Base-by-base conservation (phyloP, 441 rosid genomes). In the Raphanus hybrid region DNA sequence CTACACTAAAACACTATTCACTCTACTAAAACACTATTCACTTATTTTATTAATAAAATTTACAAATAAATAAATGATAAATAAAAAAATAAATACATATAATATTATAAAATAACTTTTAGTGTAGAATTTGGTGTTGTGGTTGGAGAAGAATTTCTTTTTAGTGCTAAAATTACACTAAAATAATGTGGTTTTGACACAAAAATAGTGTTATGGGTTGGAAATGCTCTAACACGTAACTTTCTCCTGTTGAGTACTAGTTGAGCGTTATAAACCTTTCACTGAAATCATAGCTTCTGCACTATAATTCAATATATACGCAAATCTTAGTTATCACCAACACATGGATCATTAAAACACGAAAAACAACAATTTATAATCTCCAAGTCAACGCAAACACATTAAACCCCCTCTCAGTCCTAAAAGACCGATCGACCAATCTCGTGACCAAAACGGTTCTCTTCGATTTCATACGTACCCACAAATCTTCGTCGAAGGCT, bases 401-500 rank as follows among this genome's bases (percentile, higher is more conserved):
- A 76, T 50, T 64, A 64, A 55, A 35, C 6, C 9, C 15, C 45
- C 23, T 52, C 67, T 29, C 48, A 76, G 70, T 63, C 69, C 69
- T 61, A 61, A 52, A 68, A 76, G 29, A 55, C 4, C 34, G 27
- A 76, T 64, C 37, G 10, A 59, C 45, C 68, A 39, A 76, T 62
- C 27, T 57, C 54, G 29, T 12, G 52, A 78, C 69, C 77, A 78
- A 78, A 73, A 73, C 70, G 66, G 43, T 78, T 39, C 60, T 67
- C 54, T 37, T 73, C 69, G 70, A 67, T 72, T 54, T 71, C 73
- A 71, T 65, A 57, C 61, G 63, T 66, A 71, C 76, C 73, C 26
- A 23, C 66, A 59, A 69, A 68, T 78, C 70, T 73, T 73, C 74
- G 48, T 78, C 67, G 61, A 67, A 77, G 76, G 18, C 78, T 73